Percentiles rank a stretch among this genome's conserved stretches.
These are phyloP conservation scores for Mytilinidion resinicola DNA, from an alignment of 495 filamentous ascomycete species.

Conservation along the genomic window DNA sequence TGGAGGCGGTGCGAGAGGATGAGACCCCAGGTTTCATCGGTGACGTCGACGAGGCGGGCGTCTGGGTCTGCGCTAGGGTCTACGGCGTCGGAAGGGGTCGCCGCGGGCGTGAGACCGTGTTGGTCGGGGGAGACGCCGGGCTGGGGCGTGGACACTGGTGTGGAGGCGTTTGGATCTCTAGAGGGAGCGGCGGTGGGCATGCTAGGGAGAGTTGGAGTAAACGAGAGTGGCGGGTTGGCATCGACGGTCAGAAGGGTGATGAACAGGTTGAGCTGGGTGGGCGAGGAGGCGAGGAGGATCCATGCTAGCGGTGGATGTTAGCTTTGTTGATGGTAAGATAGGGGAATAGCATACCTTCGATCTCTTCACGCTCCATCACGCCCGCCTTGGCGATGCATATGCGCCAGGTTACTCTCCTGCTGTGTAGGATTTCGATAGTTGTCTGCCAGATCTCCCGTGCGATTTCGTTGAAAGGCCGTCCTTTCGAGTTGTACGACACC, in stretches of 20 bases:
- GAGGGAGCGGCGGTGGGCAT: slow-evolving; percentile 14
- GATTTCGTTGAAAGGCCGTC: slow-evolving; percentile 51
- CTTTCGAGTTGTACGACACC: slow-evolving; percentile 68
- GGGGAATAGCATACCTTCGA: slow-evolving; percentile 41
- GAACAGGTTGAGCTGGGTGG: slow-evolving; percentile 34
- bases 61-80: slow-evolving; percentile 52
- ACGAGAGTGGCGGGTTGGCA: slow-evolving; percentile 56
- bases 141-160: slow-evolving; percentile 26
- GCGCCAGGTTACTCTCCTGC: slow-evolving; percentile 68
- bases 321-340: slow-evolving; percentile 3
- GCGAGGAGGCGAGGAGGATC: slow-evolving; percentile 40
- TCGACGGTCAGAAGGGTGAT: slow-evolving; percentile 62
- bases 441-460: slow-evolving; percentile 79
- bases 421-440: slow-evolving; percentile 68
- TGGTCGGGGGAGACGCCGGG: slow-evolving; percentile 42
- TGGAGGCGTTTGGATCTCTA: slow-evolving; percentile 7
- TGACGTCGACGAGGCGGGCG: slow-evolving; percentile 65
- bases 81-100: slow-evolving; percentile 23
- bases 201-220: slow-evolving; percentile 49
- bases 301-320: slow-evolving; percentile 35
- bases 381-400: slow-evolving; percentile 70
- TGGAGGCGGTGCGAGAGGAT: slow-evolving; percentile 66
- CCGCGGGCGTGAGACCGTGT: slow-evolving; percentile 35
- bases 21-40: slow-evolving; percentile 77
- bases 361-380: slow-evolving; percentile 66